A percentile compares a stretch with the other conserved stretches of the same genome.
Conservation (phyloP, 2,329 filamentous ascomycete species). For the Cladophialophora yegresii region DNA sequence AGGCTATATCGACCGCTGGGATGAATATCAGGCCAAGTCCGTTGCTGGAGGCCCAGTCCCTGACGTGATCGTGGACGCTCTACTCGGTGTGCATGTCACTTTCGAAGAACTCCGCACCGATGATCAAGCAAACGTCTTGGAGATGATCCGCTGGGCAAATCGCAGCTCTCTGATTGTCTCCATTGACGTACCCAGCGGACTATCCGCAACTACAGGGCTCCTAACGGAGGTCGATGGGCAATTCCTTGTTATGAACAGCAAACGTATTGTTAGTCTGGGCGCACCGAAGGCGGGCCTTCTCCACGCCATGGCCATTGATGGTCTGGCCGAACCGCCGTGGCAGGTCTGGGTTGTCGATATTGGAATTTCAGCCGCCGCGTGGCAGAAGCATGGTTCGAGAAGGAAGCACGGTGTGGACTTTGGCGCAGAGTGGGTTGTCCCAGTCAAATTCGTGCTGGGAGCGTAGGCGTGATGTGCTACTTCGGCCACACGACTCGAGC, state of each 20-base stretch:
- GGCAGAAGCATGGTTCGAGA: conserved; percentile 37
- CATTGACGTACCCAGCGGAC: conserved; percentile 87
- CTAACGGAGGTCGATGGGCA: conserved; percentile 67
- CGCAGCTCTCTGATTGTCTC: conserved; percentile 69
- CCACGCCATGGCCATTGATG: conserved; percentile 66
- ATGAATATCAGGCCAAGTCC: conserved; percentile 54
- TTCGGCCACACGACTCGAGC: background rate
- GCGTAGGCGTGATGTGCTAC: background rate
- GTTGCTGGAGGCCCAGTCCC: conserved; percentile 55
- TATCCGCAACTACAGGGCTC: conserved; percentile 47
- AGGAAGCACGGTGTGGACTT: conserved; percentile 85
- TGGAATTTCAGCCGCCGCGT: conserved; percentile 53
- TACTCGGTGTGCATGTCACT: conserved; percentile 81
- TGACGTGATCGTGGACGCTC: conserved; percentile 82
- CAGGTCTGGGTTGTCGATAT: conserved; percentile 82
- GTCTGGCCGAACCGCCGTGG: conserved; percentile 56
- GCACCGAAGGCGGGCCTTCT: conserved; percentile 83
- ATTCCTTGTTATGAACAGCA: conserved; percentile 75
- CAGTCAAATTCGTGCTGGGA: conserved; percentile 32
- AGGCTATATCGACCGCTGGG: conserved; percentile 68
- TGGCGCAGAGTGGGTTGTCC: conserved; percentile 80
- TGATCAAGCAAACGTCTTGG: conserved; percentile 80
- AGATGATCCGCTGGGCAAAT: conserved; percentile 92
- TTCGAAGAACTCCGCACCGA: conserved; percentile 85
- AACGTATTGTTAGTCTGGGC: conserved; percentile 80